Base-by-base conservation (phyloP, 1,139 yeast species). In the Zygosaccharomyces sapae region DNA sequence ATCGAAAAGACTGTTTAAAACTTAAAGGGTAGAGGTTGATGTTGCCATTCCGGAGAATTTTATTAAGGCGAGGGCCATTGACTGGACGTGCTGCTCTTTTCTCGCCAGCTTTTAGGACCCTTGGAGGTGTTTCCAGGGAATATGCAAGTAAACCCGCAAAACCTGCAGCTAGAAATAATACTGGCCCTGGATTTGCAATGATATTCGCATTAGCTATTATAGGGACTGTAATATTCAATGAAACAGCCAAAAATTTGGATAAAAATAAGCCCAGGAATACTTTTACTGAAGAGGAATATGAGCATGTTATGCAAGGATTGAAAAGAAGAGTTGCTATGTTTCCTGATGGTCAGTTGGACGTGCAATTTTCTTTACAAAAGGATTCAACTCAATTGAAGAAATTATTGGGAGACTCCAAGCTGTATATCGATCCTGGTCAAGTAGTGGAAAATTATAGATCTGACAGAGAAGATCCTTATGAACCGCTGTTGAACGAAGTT, bases 251-350 rank as follows among this genome's bases (percentile, higher is more conserved):
- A 27, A 68, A 69, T 24, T 72, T 82, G 12, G 81, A 79, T 49
- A 75, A 76, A 53, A 76, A 72, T 54, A 66, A 68, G 48, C 79
- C 79, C 19, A 77, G 76, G 57, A 79, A 70, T 33, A 73, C 79
- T 27, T 71, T 71, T 54, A 71, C 81, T 8, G 86, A 81, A 56
- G 75, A 74, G 47, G 94, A 86, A 57, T 83, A 80, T 70, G 83
- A 80, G 54, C 65, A 71, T 42, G 57, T 56, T 30, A 58, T 72
- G 53, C 70, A 74, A 6, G 81, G 83, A 3, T 71, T 81, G 55
- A 81, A 71, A 59, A 73, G 86, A 62, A 74, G 83, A 51, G 66
- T 70, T 44, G 70, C 76, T 47, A 57, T 78, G 44, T 71, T 81
- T 44, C 46, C 52, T 5, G 48, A 49, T 2, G 58, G 56, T n/a